Conservation (phyloP, 352 stramenopile genomes). For the Paralagenidium karlingii region DNA sequence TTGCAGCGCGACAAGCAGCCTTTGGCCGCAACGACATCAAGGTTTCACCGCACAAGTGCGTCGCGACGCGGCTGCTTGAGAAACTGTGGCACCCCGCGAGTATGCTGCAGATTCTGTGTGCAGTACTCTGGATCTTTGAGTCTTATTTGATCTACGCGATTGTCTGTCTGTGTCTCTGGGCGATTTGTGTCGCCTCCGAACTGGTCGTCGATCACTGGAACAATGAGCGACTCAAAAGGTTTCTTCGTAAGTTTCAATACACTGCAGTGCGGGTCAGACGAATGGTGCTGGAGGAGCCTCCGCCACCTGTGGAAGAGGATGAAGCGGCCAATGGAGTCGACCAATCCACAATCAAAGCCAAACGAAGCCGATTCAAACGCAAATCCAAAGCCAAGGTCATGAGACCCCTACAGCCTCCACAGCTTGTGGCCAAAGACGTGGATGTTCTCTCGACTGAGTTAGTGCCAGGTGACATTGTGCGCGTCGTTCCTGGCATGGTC, state of each 20-base stretch:
- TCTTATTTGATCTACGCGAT: conserved; percentile 28
- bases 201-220: conserved; percentile 33
- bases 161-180: conserved; percentile 25
- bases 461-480: conserved; percentile 34
- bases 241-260: too few species aligned
- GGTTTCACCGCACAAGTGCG: conserved; percentile 16
- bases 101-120: conserved; percentile 43
- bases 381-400: conserved; percentile 19
- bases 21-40: conserved; percentile 31
- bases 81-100: conserved; percentile 49
- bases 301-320: too few species aligned
- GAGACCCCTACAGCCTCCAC: too few species aligned
- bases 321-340: too few species aligned
- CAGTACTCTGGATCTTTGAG: conserved; percentile 25
- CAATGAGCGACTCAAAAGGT: conserved; percentile 17
- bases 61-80: conserved; percentile 24
- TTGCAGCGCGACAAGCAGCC: conserved; percentile 11
- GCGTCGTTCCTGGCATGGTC: conserved; percentile 12
- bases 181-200: conserved; percentile 26
- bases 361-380: too few species aligned
- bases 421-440: conserved; percentile 2
- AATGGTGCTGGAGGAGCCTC: too few species aligned
- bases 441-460: conserved; percentile 18
- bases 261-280: too few species aligned
- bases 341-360: too few species aligned